Conservation (phyloP, 108 stramenopile genomes). For the Thalassiosira profunda region DNA sequence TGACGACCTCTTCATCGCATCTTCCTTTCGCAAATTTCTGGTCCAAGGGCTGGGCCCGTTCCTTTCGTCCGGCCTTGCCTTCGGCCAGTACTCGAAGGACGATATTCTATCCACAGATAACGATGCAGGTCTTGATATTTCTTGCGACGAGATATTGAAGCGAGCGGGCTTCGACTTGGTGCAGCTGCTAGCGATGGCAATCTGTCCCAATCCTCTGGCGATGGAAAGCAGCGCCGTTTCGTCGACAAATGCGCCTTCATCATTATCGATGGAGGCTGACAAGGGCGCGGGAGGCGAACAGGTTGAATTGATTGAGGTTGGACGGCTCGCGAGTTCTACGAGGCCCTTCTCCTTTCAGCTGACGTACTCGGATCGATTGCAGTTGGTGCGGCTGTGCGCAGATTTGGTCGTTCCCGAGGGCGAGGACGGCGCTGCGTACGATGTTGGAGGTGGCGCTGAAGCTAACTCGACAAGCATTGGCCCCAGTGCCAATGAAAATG, state of each 20-base stretch:
- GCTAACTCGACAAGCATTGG: neutral
- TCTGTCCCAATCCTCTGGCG: conserved; percentile 6
- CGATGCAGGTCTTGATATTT: neutral
- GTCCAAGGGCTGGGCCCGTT: conserved; percentile 14
- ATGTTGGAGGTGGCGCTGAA: neutral
- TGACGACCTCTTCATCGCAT: conserved; percentile 8
- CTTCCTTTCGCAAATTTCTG: conserved; percentile 23
- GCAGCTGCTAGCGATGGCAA: conserved; percentile 25
- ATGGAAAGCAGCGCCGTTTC: neutral
- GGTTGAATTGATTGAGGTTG: neutral
- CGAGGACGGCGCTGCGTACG: neutral
- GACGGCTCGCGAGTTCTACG: conserved; percentile 9
- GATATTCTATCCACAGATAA: neutral
- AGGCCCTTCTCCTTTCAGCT: conserved; percentile 34
- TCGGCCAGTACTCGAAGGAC: neutral
- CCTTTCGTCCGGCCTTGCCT: conserved; percentile 14
- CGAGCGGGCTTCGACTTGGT: conserved; percentile 23
- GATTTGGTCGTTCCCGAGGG: conserved; percentile 16
- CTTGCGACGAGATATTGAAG: neutral
- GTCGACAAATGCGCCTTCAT: neutral
- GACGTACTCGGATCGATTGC: conserved; percentile 22
- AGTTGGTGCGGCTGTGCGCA: conserved; percentile 18
- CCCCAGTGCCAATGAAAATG: neutral
- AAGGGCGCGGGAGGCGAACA: neutral
- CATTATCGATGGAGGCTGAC: neutral